Base-by-base conservation (phyloP, 306 rosid genomes). In the Rosa chinensis region DNA sequence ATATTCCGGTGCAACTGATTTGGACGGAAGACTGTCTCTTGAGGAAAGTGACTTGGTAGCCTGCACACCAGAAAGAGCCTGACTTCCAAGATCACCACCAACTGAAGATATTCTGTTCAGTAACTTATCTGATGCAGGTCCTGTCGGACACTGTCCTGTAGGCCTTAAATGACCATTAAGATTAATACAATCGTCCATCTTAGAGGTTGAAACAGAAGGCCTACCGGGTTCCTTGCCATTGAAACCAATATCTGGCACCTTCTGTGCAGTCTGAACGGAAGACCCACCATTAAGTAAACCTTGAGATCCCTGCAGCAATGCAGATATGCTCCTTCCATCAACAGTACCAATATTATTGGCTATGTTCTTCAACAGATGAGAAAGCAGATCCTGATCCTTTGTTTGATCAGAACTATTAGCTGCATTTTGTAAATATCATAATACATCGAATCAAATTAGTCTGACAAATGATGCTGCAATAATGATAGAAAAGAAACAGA, bases 291-390 rank as follows among this genome's bases (percentile, higher is more conserved):
- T 85, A 43, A 66, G 70, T 74, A 87, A 80, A 77, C 82, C 85
- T 84, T 90, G 90, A 40, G 93, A 83, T 76, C 88, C 89, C 77
- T 87, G 90, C 80, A 89, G 58, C 79, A 89, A 83, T 64, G 90
- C 79, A 61, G 93, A 75, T 80, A 86, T 53, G 81, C 83, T 90
- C 78, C 84, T 84, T 76, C 83, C 93, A 77, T 85, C 89, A 40
- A 74, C 78, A 50, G 90, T 78, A 82, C 86, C 91, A 42, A 89
- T 82, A 64, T 84, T 72, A 84, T 80, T 85, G 52, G 88, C 93
- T 72, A 93, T 84, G 88, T 80, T 93, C 81, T 74, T 84, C 78
- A 89, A 85, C 44, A 91, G 85, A 84, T 87, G 93, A 67, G 90
- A 85, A 8, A 92, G 82, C 59, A 91, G 79, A 85, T 89, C 93